phyloP scores from a whole-genome alignment of 495 filamentous ascomycete species.

The Aspergillus panamensis region DNA sequence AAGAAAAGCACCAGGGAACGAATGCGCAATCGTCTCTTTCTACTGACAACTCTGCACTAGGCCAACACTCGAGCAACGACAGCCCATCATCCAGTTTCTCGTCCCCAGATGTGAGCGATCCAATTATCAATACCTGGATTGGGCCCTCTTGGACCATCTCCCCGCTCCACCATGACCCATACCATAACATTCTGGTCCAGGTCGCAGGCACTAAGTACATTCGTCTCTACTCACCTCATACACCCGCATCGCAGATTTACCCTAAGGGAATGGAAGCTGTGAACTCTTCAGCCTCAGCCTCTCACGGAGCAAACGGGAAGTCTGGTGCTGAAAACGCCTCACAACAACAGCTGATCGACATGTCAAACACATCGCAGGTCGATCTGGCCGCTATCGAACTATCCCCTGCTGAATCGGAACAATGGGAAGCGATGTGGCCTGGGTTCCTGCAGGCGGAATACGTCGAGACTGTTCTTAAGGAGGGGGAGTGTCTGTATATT shows the following conservation, averaged over 20 bases:
- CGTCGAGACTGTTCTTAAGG: conserved; percentile 72
- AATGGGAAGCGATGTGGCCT: conserved; percentile 54
- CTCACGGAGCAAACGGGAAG: conserved; percentile 20
- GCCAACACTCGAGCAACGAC: conserved; percentile 27
- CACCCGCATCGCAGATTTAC: conserved; percentile 54
- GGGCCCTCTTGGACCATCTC: conserved; percentile 85
- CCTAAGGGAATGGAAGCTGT: conserved; percentile 65
- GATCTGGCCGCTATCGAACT: conserved; percentile 60
- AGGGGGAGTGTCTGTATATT: conserved; percentile 86
- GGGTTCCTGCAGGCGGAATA: conserved; percentile 59
- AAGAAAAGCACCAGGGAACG: conserved; percentile 16
- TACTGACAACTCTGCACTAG: conserved; percentile 30
- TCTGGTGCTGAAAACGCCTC: conserved; percentile 7
- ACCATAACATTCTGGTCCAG: conserved; percentile 89
- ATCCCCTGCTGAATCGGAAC: conserved; percentile 43
- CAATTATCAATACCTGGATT: conserved; percentile 83
- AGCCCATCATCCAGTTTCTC: neutral
- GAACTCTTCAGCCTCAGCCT: conserved; percentile 14
- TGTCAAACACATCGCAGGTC: conserved; percentile 82
- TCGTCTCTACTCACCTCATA: conserved; percentile 72
- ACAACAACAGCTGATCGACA: conserved; percentile 59
- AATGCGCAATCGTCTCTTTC: neutral
- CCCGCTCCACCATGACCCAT: conserved; percentile 88
- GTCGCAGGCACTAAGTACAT: conserved; percentile 91
- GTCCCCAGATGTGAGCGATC: conserved; percentile 24